These are phyloP conservation scores for Hymenoscyphus fructigenus DNA, from an alignment of 2,329 filamentous ascomycete genomes.

Conservation along the genomic window DNA sequence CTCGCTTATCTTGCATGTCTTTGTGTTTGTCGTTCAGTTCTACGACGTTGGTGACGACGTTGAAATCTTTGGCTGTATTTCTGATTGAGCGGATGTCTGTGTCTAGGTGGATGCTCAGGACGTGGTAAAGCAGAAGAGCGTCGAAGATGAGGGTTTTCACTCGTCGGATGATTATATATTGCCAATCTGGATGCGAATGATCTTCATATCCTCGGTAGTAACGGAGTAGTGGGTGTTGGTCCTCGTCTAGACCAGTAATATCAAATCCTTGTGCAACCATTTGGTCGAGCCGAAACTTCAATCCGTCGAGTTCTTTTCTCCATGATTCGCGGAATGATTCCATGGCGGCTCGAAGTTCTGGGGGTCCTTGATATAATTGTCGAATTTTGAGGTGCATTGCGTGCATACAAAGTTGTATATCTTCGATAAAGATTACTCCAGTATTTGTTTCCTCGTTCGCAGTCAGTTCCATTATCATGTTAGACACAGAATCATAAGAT, in stretches of 20 bases:
- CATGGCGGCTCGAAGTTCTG: constrained; percentile 10
- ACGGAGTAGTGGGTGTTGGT: constrained; percentile 16
- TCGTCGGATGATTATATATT: constrained; percentile 24
- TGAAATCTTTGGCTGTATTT: constrained; percentile 30
- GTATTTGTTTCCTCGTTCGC: constrained; percentile 10
- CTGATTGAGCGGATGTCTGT: constrained; percentile 38
- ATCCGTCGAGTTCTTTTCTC: constrained; percentile 20
- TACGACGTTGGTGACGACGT: constrained; percentile 1
- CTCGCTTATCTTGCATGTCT: constrained; percentile 22
- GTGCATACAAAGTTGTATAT: constrained; percentile 31
- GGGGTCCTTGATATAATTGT: constrained; percentile 14
- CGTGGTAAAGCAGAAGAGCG: constrained; percentile 39
- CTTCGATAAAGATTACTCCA: constrained; percentile 26
- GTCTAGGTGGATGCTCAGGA: constrained; percentile 40
- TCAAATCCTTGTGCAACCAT: constrained; percentile 17
- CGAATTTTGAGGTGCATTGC: constrained; percentile 26
- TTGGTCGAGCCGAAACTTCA: constrained; percentile 22
- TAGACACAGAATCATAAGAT: constrained; percentile 20
- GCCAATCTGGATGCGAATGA: constrained; percentile 18
- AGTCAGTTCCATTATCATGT: constrained; percentile 19
- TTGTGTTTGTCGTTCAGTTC: constrained; percentile 17
- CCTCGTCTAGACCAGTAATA: constrained; percentile 16
- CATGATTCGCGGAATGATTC: constrained; percentile 23
- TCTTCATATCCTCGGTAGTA: constrained; percentile 32
- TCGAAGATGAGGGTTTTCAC: constrained; percentile 38